Base-by-base conservation (phyloP, 129 eudicot genomes). In the Sambucus nigra region DNA sequence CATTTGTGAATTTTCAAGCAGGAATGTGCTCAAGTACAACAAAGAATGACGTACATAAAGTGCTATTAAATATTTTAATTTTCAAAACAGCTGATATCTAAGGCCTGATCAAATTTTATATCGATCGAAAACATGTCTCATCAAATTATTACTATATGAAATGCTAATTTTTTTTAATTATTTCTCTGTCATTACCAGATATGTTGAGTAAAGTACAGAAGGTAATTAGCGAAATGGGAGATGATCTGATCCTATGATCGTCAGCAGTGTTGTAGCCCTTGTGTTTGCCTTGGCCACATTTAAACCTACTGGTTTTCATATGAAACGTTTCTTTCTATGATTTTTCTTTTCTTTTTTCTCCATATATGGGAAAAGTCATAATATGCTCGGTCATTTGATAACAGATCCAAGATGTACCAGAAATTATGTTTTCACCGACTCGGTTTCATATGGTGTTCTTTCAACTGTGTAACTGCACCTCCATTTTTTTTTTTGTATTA, bases 191-290 rank as follows among this genome's bases (percentile, higher is more conserved):
- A 53, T 54, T 39, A 22, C 33, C 80, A 87, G 96, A 76, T 27
- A 68, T 79, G 59, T 55, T 82, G 69, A 61, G 42, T 57, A 87
- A 78, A 68, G 94, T 82, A 38, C 71, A 87, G 70, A 65, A 73
- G 53, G 80, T 79, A 22, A 70, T 87, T 60, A 62, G 29, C 53
- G 84, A 79, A 62, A 57, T 87, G 29, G 96, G 75, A 58, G 87
- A 76, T 22, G 73, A 73, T 52, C 52, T 76, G 12, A 47, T 55
- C 33, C 41, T 73, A 47, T 68, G 65, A 55, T 20, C 60, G 61
- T 40, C 74, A 22, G 35, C 40, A 49, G 38, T 25, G 47, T 60
- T 26, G 55, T 27, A 32, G 56, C 23, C 54, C 62, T 4, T 5
- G 24, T 17, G 53, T 11, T 3, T 5, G 25, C 39, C 52, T 31